Evolutionary conservation across 1,139 yeast genomes (phyloP).

Genomic region (Geotrichum phurueaensis): DNA sequence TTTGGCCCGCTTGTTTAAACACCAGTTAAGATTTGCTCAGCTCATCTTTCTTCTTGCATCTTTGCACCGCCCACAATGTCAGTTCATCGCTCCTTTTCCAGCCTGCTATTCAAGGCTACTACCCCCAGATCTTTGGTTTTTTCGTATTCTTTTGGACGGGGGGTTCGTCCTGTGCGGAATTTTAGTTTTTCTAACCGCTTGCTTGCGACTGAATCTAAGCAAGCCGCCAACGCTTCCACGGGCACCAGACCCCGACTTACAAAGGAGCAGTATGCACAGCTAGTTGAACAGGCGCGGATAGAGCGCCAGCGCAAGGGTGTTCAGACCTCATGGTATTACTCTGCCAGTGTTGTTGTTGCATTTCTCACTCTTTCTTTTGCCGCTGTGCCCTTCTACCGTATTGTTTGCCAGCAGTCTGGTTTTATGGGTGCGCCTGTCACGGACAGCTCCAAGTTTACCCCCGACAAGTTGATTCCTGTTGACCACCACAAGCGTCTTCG

Average conservation of each 20-base stretch:
- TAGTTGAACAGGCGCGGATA: conserved; percentile 34
- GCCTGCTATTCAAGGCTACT: background rate
- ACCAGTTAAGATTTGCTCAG: background rate
- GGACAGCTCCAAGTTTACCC: conserved; percentile 69
- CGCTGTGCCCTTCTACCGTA: conserved; percentile 88
- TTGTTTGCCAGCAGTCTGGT: conserved; percentile 91
- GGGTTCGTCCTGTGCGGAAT: background rate
- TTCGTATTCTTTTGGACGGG: background rate
- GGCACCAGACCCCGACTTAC: conserved; percentile 8
- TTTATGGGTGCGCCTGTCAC: conserved; percentile 95
- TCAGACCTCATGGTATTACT: conserved; percentile 61
- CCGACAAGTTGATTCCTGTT: conserved; percentile 83
- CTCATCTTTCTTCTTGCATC: background rate
- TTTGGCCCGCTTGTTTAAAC: background rate
- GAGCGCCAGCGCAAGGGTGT: conserved; percentile 32
- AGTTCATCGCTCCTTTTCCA: background rate
- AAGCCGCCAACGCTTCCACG: conserved; percentile 1
- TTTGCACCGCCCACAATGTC: background rate
- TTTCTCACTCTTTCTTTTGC: conserved; percentile 81
- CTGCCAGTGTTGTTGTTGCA: conserved; percentile 62
- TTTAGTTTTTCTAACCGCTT: background rate
- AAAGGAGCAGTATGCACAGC: conserved; percentile 17
- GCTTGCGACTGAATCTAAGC: conserved; percentile 1
- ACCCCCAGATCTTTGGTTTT: background rate
- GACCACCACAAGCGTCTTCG: conserved; percentile 77